Base-by-base conservation (phyloP, 257 asterid genomes). In the Lycium barbarum region DNA sequence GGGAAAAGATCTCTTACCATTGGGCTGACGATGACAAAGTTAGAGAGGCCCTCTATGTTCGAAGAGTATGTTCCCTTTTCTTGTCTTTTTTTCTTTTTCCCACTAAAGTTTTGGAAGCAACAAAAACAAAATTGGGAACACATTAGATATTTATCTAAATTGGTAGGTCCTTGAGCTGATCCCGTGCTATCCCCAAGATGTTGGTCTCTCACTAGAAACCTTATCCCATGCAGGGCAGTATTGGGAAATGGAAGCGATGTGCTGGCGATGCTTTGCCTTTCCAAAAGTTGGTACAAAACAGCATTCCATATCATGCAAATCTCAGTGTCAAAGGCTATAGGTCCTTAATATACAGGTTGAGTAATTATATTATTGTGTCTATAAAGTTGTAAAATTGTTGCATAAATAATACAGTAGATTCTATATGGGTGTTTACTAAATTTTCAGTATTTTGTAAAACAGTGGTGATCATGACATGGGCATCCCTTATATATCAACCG, bases 301-400 rank as follows among this genome's bases (percentile, higher is more conserved):
- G 11, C 22, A 12, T 82, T 4, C 63, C 47, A 12, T 65, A 82
- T 54, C 84, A 82, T 61, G 35, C 36, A 82, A 82, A 82, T 36
- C 79, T 82, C 40, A 81, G 89, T 38, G 43, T 38, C n/a, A 38
- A 80, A 81, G 89, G 91, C 3, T 87, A 85, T 70, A 65, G 88
- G 66, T 89, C 91, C 82, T 89, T 89, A 7, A 65, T 89, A 84
- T 87, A 87, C 88, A 89, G 89, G 91, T 88, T 59, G 65, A 33
- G 7, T 10, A 18, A 33, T 36, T 38, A 5, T 17, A 57, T 54
- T 35, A n/a, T 33, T 26, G 0, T 17, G 26, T n/a, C n/a, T n/a
- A n/a, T n/a, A n/a, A n/a, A n/a, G n/a, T n/a, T n/a, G n/a, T n/a
- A 35, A n/a, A n/a, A n/a, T n/a, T n/a, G n/a, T n/a, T n/a, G n/a